A percentile compares a stretch with the other conserved stretches of the same genome.
These are phyloP conservation scores for Monilinia fructicola DNA, from an alignment of 2,329 filamentous ascomycete species.

Conservation along the genomic window DNA sequence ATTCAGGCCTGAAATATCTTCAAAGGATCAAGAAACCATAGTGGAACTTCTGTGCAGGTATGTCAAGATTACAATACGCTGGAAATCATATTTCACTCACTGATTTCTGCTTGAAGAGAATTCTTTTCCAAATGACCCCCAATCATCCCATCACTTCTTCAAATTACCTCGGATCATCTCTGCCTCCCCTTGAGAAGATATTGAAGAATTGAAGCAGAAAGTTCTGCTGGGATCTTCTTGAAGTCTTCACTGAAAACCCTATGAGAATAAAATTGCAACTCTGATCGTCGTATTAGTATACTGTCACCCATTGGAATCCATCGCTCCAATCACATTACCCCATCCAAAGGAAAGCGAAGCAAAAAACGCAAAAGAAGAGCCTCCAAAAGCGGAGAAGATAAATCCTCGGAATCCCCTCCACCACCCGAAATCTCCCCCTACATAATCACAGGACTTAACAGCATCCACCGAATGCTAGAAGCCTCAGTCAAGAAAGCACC, in stretches of 20 bases:
- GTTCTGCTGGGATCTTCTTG: neutral
- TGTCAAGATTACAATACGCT: constrained; percentile 30
- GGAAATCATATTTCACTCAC: neutral
- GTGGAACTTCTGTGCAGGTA: constrained; percentile 68
- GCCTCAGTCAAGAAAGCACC: constrained; percentile 25
- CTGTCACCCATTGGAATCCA: constrained; percentile 63
- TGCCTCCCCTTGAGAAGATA: too few species aligned
- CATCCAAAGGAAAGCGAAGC: constrained; percentile 61
- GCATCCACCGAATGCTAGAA: constrained; percentile 58
- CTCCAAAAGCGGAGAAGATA: constrained; percentile 32
- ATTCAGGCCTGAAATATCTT: constrained; percentile 60
- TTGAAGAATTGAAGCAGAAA: neutral
- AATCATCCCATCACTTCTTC: too few species aligned
- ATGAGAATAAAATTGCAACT: neutral
- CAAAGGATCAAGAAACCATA: constrained; percentile 61
- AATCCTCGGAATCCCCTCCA: constrained; percentile 39
- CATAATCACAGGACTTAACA: constrained; percentile 64
- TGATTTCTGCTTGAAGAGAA: neutral
- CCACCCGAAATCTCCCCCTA: constrained; percentile 54
- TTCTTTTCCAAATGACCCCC: neutral
- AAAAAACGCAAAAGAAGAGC: constrained; percentile 53
- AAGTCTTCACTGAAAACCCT: neutral
- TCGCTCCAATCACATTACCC: constrained; percentile 52
- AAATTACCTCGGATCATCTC: too few species aligned
- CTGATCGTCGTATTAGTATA: constrained; percentile 48